These are phyloP conservation scores for Mycosarcoma mackinlayi DNA, from an alignment of 1,284 basidiomycete species.

Conservation along the genomic window DNA sequence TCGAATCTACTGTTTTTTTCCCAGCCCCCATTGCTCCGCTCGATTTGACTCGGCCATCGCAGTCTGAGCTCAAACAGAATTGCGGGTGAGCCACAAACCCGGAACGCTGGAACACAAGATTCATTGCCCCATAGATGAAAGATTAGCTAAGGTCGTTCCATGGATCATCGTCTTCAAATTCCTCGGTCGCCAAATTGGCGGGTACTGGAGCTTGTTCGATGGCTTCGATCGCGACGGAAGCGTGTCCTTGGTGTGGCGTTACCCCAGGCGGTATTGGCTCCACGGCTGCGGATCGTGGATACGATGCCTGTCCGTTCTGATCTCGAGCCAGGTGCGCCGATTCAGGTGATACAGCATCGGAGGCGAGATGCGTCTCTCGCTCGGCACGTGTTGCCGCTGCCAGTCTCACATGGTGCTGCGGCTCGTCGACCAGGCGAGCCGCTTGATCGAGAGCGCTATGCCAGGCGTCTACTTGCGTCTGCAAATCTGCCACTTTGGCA, in stretches of 20 bases:
- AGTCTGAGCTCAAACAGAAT: too few relatives aligned
- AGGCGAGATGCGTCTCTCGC: too few relatives aligned
- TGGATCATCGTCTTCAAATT: conserved; percentile 40
- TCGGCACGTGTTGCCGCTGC: not conserved
- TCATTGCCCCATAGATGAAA: not conserved
- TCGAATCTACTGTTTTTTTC: too few relatives aligned
- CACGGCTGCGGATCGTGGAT: not conserved
- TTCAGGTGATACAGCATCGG: not conserved
- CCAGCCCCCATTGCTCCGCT: too few relatives aligned
- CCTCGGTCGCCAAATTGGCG: not conserved
- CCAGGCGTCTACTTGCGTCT: conserved; percentile 35
- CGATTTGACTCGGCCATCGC: too few relatives aligned
- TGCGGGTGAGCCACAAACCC: too few relatives aligned
- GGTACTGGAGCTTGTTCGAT: not conserved
- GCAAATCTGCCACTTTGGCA: conserved; percentile 34
- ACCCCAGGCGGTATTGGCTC: not conserved
- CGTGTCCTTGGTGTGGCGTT: not conserved
- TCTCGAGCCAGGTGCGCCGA: not conserved
- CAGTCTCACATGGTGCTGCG: not conserved
- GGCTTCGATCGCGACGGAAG: not conserved
- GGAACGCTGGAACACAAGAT: not conserved
- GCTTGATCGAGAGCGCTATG: conserved; percentile 16
- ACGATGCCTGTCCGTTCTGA: not conserved
- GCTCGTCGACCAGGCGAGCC: not conserved
- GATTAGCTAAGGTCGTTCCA: conserved; percentile 31